phyloP scores from a whole-genome alignment of 2,329 filamentous ascomycete genomes.

The Calonectria fujianensis region DNA sequence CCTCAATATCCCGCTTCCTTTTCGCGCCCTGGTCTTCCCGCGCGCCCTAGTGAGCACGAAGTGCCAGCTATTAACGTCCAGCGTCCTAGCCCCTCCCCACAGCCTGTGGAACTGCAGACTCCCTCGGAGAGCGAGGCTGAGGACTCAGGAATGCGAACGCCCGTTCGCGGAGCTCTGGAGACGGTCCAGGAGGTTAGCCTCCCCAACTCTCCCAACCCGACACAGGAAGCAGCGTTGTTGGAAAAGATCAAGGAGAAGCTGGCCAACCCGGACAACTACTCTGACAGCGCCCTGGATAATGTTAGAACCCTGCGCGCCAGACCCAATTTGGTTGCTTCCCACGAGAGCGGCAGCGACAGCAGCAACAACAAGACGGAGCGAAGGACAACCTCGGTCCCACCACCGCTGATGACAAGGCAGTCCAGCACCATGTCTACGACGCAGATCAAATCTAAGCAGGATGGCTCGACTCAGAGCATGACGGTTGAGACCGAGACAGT shows the following conservation, averaged over 20 bases:
- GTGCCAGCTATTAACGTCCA: constrained; percentile 72
- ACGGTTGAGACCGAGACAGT: constrained; percentile 99
- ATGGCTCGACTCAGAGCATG: constrained; percentile 91
- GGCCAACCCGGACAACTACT: constrained; percentile 63
- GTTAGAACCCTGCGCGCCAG: constrained; percentile 67
- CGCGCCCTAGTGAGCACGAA: constrained; percentile 70
- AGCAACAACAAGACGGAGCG: constrained; percentile 69
- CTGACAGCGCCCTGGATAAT: constrained; percentile 64
- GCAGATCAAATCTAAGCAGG: constrained; percentile 81
- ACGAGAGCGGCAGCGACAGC: constrained; percentile 81
- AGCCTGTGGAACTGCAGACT: constrained; percentile 62
- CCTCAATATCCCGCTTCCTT: constrained; percentile 79
- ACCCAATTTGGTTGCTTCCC: constrained; percentile 65
- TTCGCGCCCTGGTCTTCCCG: constrained; percentile 67
- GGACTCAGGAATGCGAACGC: constrained; percentile 75
- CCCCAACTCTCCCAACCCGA: constrained; percentile 78
- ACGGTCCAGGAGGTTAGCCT: constrained; percentile 94
- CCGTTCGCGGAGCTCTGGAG: constrained; percentile 81
- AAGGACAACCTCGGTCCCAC: constrained; percentile 68
- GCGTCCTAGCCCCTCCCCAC: constrained; percentile 68
- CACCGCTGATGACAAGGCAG: constrained; percentile 76
- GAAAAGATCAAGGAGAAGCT: constrained; percentile 73
- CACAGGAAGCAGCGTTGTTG: constrained; percentile 65
- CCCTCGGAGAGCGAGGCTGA: constrained; percentile 73
- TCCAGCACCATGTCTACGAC: constrained; percentile 79